Percentiles rank a stretch among this genome's conserved stretches.
phyloP scores from a whole-genome alignment of 2,329 filamentous ascomycete genomes.

The Aspergillus pseudoviridinutans region DNA sequence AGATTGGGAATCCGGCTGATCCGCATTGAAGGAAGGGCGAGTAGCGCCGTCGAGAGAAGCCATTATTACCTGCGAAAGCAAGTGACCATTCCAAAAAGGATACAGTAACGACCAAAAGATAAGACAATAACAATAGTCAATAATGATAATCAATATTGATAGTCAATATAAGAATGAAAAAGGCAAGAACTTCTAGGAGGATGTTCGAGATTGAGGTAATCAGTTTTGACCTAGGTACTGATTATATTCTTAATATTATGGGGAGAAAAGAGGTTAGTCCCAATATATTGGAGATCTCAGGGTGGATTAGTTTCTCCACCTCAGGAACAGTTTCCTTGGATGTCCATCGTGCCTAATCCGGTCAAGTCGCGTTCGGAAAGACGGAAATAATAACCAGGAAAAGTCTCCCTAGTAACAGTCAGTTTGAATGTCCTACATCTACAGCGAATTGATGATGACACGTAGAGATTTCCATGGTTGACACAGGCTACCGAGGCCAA shows the following conservation, averaged over 20 bases:
- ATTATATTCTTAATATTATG: not conserved
- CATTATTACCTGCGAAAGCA: conserved; percentile 13
- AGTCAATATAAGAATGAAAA: not conserved
- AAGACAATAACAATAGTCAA: conserved; percentile 7
- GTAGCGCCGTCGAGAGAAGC: conserved; percentile 17
- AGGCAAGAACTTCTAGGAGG: not conserved
- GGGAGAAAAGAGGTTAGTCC: not conserved
- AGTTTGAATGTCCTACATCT: not conserved
- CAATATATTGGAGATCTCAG: not conserved
- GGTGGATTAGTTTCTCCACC: not conserved
- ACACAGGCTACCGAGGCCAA: not conserved
- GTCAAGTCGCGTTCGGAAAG: not conserved
- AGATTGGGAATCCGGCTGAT: conserved; percentile 27
- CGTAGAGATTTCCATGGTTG: not conserved
- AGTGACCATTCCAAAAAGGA: conserved; percentile 9
- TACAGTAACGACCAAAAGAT: conserved; percentile 5
- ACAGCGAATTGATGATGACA: not conserved
- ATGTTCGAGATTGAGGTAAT: not conserved
- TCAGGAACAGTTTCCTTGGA: not conserved
- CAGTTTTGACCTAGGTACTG: not conserved
- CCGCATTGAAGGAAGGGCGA: conserved; percentile 22
- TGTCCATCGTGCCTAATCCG: not conserved
- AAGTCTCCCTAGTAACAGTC: not conserved
- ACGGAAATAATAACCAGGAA: not conserved
- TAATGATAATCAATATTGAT: not conserved